phyloP scores from a whole-genome alignment of 306 rosid species.

The Lathyrus aphaca region DNA sequence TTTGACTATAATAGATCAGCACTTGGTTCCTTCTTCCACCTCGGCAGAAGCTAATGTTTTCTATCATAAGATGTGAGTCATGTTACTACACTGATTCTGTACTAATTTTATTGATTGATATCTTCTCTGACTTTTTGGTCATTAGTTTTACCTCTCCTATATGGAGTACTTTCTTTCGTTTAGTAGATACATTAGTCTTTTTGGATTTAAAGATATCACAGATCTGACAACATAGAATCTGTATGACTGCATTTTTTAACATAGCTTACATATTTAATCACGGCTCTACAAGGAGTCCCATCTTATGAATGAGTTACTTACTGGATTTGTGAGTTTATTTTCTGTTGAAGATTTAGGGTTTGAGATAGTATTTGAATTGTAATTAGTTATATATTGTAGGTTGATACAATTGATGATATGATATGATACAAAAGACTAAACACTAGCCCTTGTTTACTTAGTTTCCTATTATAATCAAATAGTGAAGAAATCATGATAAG shows the following conservation, averaged over 20 bases:
- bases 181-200: neutral
- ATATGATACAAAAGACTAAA: neutral
- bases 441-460: neutral
- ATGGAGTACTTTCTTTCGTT: slow-evolving; percentile 20
- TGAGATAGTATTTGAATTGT: neutral
- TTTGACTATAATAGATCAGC: slow-evolving; percentile 78
- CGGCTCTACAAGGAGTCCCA: neutral
- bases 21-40: slow-evolving; percentile 77
- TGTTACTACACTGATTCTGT: slow-evolving; percentile 10
- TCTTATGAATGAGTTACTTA: slow-evolving; percentile 33
- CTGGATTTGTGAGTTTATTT: slow-evolving; percentile 18
- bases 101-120: slow-evolving; percentile 20
- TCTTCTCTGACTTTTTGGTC: slow-evolving; percentile 12
- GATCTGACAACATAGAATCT: slow-evolving; percentile 16
- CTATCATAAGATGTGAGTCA: slow-evolving; percentile 92
- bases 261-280: neutral
- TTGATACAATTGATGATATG: slow-evolving; percentile 3
- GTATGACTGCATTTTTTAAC: neutral
- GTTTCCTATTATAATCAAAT: neutral
- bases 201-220: neutral
- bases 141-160: slow-evolving; percentile 25
- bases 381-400: neutral
- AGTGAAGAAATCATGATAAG: neutral
- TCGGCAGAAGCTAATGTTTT: slow-evolving; percentile 94
- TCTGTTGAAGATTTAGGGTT: neutral